Conservation (phyloP, 2,329 filamentous ascomycete genomes). For the Camillea tinctor region DNA sequence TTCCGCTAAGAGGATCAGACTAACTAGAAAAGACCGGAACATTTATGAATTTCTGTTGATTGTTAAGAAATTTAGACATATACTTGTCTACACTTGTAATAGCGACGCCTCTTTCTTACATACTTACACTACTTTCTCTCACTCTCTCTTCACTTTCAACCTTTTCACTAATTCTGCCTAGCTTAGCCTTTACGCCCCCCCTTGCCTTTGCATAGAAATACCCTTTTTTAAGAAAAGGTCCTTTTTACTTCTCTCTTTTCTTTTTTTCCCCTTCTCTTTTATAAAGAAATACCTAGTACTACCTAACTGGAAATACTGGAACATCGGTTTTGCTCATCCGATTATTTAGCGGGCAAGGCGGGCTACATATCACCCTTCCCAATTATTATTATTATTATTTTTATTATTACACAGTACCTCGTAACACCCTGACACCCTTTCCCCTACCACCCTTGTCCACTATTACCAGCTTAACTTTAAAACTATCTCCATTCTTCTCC, state of each 20-base stretch:
- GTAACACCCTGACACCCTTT: neutral
- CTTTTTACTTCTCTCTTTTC: neutral
- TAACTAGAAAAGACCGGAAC: conserved; percentile 3
- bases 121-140: too few species aligned
- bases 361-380: conserved; percentile 8
- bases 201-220: neutral
- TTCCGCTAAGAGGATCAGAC: too few species aligned
- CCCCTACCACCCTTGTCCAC: conserved; percentile 14
- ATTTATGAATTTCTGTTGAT: neutral
- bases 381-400: conserved; percentile 12
- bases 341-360: neutral
- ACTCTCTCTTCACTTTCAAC: neutral
- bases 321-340: neutral
- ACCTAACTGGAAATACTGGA: neutral
- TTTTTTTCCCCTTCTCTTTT: neutral
- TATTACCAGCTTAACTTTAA: conserved; percentile 24
- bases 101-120: too few species aligned
- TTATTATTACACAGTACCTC: conserved; percentile 15
- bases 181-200: neutral
- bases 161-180: neutral
- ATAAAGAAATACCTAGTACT: neutral
- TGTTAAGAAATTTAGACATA: neutral
- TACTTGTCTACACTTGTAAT: too few species aligned
- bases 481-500: conserved; percentile 22
- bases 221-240: neutral